These are phyloP conservation scores for Handroanthus guayacan DNA, from an alignment of 257 asterid genomes.

Conservation along the genomic window DNA sequence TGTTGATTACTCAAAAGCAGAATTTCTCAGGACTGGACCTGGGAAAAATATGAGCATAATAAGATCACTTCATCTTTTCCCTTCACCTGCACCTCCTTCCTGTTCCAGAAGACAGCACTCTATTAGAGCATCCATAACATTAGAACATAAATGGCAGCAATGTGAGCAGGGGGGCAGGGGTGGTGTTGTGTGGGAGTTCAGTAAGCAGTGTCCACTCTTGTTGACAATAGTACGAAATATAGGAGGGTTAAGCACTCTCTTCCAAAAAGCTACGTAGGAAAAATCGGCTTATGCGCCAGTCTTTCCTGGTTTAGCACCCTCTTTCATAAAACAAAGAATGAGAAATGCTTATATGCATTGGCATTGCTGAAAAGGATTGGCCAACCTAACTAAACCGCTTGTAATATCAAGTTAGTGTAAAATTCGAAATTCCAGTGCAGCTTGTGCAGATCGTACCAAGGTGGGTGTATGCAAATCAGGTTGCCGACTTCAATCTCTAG, in stretches of 20 bases:
- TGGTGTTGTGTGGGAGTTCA: not conserved
- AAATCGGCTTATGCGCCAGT: not conserved
- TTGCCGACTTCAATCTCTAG: constrained; percentile 80
- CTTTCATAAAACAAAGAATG: not conserved
- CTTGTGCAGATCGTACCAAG: constrained; percentile 66
- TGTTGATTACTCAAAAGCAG: not conserved
- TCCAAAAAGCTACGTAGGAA: not conserved
- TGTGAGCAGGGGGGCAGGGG: no score
- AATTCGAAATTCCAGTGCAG: constrained; percentile 2
- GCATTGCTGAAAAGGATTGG: not conserved
- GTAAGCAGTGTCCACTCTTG: not conserved
- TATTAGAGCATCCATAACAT: constrained; percentile 22
- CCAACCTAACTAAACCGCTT: not conserved
- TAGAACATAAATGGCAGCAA: constrained; percentile 4
- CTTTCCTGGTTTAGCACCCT: not conserved
- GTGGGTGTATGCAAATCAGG: constrained; percentile 63
- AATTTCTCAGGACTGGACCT: constrained; percentile 42
- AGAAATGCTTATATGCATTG: constrained; percentile 1
- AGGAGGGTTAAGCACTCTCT: no score
- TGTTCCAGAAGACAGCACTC: constrained; percentile 45
- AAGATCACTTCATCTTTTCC: constrained; percentile 50
- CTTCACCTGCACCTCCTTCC: constrained; percentile 72
- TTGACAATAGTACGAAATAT: not conserved
- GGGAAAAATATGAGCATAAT: constrained; percentile 68
- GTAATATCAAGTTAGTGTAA: not conserved